Evolutionary conservation across 2,329 filamentous ascomycete species (phyloP).

Genomic region (Penicillium olsonii): DNA sequence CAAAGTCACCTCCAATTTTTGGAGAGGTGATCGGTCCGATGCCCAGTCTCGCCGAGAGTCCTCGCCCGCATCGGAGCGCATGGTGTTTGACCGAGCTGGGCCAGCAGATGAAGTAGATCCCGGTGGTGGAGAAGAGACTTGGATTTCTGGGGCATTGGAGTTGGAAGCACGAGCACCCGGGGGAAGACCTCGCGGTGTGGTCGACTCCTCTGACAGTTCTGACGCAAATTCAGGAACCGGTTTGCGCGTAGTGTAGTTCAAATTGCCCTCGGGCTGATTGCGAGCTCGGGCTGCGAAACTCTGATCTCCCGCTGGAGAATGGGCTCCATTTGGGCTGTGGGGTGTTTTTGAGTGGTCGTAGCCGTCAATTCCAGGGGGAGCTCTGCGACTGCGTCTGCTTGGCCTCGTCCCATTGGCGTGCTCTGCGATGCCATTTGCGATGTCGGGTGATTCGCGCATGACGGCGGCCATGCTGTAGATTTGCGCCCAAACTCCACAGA

Average conservation of each 20-base stretch:
- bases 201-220: slow-evolving; percentile 16
- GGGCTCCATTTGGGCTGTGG: slow-evolving; percentile 1
- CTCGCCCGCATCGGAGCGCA: slow-evolving; percentile 30
- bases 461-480: slow-evolving; percentile 16
- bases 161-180: slow-evolving; percentile 10
- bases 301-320: slow-evolving; percentile 4
- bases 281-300: slow-evolving; percentile 22
- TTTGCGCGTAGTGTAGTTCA: slow-evolving; percentile 22
- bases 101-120: slow-evolving; percentile 14
- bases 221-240: slow-evolving; percentile 3
- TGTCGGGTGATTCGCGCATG: slow-evolving; percentile 20
- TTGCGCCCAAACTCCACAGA: slow-evolving; percentile 1
- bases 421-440: slow-evolving; percentile 18
- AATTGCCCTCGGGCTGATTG: slow-evolving; percentile 10
- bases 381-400: slow-evolving; percentile 12
- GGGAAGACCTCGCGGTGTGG: slow-evolving; percentile 21
- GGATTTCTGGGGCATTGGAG: slow-evolving; percentile 9
- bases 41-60: slow-evolving; percentile 58
- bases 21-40: slow-evolving; percentile 82
- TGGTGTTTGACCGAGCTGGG: slow-evolving; percentile 34
- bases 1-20: slow-evolving; percentile 87
- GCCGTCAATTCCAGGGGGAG: background rate
- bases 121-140: slow-evolving; percentile 15
- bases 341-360: slow-evolving; percentile 6
- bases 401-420: slow-evolving; percentile 12